Conservation (phyloP, 2,329 filamentous ascomycete species). For the Neonectria magnoliae region DNA sequence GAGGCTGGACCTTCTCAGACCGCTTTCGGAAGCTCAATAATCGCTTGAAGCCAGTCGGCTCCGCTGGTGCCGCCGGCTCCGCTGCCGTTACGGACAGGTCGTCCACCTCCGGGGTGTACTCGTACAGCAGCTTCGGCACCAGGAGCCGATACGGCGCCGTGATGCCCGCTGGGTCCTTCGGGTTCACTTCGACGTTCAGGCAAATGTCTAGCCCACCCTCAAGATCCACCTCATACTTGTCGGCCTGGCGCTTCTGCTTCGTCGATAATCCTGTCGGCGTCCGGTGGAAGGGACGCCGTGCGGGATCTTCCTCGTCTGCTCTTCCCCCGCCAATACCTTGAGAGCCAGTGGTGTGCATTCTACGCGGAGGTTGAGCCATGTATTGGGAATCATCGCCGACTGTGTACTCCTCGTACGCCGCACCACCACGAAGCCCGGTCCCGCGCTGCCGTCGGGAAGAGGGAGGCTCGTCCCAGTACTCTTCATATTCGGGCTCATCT, state of each 20-base stretch:
- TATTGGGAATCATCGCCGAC: conserved; percentile 69
- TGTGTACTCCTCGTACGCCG: conserved; percentile 59
- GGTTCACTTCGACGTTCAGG: conserved; percentile 88
- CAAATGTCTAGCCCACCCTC: conserved; percentile 87
- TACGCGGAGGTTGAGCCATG: conserved; percentile 52
- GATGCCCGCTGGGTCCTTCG: conserved; percentile 85
- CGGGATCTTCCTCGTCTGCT: conserved; percentile 33
- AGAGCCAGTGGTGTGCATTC: conserved; percentile 44
- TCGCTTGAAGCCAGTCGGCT: conserved; percentile 54
- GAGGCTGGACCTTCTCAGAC: conserved; percentile 32
- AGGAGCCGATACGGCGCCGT: conserved; percentile 89
- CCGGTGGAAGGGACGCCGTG: conserved; percentile 65
- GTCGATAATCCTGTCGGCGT: conserved; percentile 74
- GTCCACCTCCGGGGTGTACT: conserved; percentile 58
- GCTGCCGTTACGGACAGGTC: conserved; percentile 29
- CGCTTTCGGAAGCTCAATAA: conserved; percentile 58
- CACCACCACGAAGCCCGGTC: conserved; percentile 53
- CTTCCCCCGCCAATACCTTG: conserved; percentile 41
- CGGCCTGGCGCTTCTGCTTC: conserved; percentile 67
- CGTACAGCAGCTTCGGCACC: conserved; percentile 79
- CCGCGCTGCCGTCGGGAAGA: conserved; percentile 34
- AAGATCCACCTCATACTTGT: conserved; percentile 73
- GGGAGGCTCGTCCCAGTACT: conserved; percentile 37
- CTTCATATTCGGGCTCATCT: conserved; percentile 52
- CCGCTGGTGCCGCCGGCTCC: conserved; percentile 33